Percentiles rank a stretch among this genome's conserved stretches.
phyloP scores from a whole-genome alignment of 768 basidiomycete species.

The Artomyces pyxidatus region DNA sequence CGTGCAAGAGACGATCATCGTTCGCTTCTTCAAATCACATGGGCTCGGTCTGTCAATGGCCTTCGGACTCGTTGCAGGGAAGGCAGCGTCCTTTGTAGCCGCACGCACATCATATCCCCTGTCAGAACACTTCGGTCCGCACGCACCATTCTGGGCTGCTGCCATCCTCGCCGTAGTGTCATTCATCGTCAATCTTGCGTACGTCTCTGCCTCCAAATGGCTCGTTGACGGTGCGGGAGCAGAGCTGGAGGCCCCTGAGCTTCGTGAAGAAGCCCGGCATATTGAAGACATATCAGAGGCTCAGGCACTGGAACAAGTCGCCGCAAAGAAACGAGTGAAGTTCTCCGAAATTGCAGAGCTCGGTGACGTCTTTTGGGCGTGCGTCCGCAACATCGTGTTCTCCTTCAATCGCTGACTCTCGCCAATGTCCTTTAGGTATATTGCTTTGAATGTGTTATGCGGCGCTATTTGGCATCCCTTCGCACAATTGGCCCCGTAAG shows the following conservation, averaged over 20 bases:
- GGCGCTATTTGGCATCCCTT: slow-evolving; percentile 76
- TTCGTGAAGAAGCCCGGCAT: slow-evolving; percentile 44
- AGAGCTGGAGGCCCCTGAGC: slow-evolving; percentile 57
- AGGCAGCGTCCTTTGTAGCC: slow-evolving; percentile 67
- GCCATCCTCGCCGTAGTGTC: slow-evolving; percentile 57
- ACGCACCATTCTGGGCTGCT: slow-evolving; percentile 69
- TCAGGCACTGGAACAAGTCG: slow-evolving; percentile 55
- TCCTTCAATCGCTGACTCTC: not conserved
- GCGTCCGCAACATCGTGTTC: slow-evolving; percentile 23
- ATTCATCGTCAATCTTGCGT: slow-evolving; percentile 59
- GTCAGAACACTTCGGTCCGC: slow-evolving; percentile 55
- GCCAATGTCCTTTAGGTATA: slow-evolving; percentile 39
- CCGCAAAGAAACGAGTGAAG: slow-evolving; percentile 55
- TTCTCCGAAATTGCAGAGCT: slow-evolving; percentile 53
- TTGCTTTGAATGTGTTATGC: slow-evolving; percentile 67
- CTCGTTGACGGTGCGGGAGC: slow-evolving; percentile 52
- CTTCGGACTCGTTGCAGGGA: slow-evolving; percentile 77
- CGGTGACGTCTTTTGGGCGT: slow-evolving; percentile 78
- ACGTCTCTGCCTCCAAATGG: slow-evolving; percentile 57
- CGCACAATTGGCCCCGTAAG: slow-evolving; percentile 67
- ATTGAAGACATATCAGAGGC: slow-evolving; percentile 44
- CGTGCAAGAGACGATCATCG: slow-evolving; percentile 79
- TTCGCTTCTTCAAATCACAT: slow-evolving; percentile 71
- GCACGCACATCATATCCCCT: slow-evolving; percentile 72
- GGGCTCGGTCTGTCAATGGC: slow-evolving; percentile 73